These are phyloP conservation scores for Populus hybrid DNA, from an alignment of 441 rosid genomes.

Conservation along the genomic window DNA sequence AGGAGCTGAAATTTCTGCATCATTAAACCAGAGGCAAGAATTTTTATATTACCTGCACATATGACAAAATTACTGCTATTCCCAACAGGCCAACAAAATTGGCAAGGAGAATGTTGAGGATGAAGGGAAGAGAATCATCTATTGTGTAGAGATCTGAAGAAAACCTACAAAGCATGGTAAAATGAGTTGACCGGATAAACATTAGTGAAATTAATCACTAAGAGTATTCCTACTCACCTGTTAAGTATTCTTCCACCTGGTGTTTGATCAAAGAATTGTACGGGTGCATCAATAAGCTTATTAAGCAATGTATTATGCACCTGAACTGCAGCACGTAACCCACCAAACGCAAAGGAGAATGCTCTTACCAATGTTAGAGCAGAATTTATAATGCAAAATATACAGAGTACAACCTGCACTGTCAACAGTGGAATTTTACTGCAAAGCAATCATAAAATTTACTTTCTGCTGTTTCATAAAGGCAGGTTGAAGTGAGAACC, in stretches of 20 bases:
- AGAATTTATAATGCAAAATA: conserved; percentile 74
- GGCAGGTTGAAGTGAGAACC: neutral
- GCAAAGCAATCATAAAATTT: no score
- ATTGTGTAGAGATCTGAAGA: conserved; percentile 98
- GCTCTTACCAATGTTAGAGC: conserved; percentile 81
- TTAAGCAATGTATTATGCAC: conserved; percentile 70
- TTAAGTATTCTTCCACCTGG: conserved; percentile 96
- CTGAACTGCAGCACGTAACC: conserved; percentile 73
- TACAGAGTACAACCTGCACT: conserved; percentile 74
- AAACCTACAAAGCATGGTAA: conserved; percentile 47
- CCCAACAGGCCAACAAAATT: conserved; percentile 93
- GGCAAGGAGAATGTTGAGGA: conserved; percentile 94
- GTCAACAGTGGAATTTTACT: conserved; percentile 5
- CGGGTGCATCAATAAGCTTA: conserved; percentile 80
- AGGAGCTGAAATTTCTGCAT: conserved; percentile 5
- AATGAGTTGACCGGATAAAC: conserved; percentile 11
- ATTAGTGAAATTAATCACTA: conserved; percentile 8
- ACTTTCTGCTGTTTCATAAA: neutral
- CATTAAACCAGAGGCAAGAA: conserved; percentile 15
- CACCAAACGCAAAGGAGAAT: conserved; percentile 95
- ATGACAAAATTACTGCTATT: conserved; percentile 74
- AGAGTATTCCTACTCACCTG: conserved; percentile 50
- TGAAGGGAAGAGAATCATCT: conserved; percentile 98
- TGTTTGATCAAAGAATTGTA: conserved; percentile 89
- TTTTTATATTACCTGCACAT: conserved; percentile 68